Percentiles rank a stretch among this genome's conserved stretches.
Evolutionary conservation across 2,329 filamentous ascomycete species (phyloP).

Genomic region (Metarhizium robertsii): DNA sequence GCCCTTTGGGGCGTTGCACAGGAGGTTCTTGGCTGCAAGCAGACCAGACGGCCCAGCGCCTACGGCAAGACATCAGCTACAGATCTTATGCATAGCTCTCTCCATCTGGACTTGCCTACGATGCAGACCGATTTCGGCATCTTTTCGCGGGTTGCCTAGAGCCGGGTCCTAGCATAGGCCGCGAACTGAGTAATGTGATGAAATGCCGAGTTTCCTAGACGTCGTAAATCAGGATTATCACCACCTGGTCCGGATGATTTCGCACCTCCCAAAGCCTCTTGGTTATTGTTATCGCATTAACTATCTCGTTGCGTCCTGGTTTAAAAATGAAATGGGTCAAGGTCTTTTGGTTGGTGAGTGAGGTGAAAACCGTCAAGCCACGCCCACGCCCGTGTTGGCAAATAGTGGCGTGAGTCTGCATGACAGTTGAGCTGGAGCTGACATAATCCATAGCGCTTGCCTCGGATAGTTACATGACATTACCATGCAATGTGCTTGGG

Average conservation of each 20-base stretch:
- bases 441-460: too few relatives aligned
- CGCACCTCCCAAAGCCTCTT: too few relatives aligned
- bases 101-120: constrained; percentile 21
- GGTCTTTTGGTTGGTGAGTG: too few relatives aligned
- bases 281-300: too few relatives aligned
- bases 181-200: not conserved
- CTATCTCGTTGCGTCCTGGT: too few relatives aligned
- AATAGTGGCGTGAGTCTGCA: too few relatives aligned
- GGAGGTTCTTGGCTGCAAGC: constrained; percentile 62
- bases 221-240: not conserved
- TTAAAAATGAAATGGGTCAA: too few relatives aligned
- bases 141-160: not conserved
- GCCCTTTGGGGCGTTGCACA: constrained; percentile 44
- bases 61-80: constrained; percentile 18
- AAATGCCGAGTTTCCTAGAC: not conserved
- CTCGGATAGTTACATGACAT: too few relatives aligned
- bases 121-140: constrained; percentile 33
- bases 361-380: too few relatives aligned
- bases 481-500: too few relatives aligned
- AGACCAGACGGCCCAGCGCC: constrained; percentile 62
- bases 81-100: not conserved
- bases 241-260: not conserved
- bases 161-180: not conserved
- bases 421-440: too few relatives aligned
- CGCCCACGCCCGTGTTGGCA: too few relatives aligned